Evolutionary conservation across 352 stramenopile species (phyloP), one percentile per base, ranked within the genome.

Genomic region (Pythium rhizo-oryzae): DNA sequence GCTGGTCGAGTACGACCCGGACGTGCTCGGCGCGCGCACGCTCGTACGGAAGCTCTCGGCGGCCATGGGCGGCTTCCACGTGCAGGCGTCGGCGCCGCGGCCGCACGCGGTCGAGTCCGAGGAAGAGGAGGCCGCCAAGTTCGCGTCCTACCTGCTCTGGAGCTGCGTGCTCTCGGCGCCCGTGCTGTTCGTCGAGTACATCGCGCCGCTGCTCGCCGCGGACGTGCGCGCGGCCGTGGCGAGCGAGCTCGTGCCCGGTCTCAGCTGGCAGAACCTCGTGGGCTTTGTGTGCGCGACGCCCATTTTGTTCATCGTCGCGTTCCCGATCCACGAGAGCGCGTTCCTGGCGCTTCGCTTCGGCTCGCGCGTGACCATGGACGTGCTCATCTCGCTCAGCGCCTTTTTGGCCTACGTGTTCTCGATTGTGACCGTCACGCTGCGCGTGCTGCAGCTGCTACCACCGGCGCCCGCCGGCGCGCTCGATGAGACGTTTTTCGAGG

Each of bases 371-470:
- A 91, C 79, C 0, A 94, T 94, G 84, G 82, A 92, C 53, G 84
- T 92, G 53, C 77, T 94, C 50, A 83, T 92, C 24, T 92, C 86
- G 37, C 74, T 94, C 33, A 91, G 84, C 37, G 78, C 84, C n/a
- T 79, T 81, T 52, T 78, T 76, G 2, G 81, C 86, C 30, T 94
- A 92, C 71, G 62, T 74, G 0, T 94, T 91, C 62, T 92, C 82
- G 1, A 49, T 81, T 19, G 62, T 80, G 7, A 78, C 69, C 4
- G 63, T 85, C 18, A 9, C 68, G 18, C 63, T 81, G 28, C 59
- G 60, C 8, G 57, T 78, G 59, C 66, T 63, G 8, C 49, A 51
- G 30, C 37, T 67, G 24, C 43, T 63, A 4, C 18, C 75, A 7
- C 46, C 33, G 7, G 61, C 55, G 4, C 53, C 52, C 46, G 59